A percentile compares a stretch with the other conserved stretches of the same genome.
phyloP scores from a whole-genome alignment of 306 rosid species.

The Ceratonia siliqua region DNA sequence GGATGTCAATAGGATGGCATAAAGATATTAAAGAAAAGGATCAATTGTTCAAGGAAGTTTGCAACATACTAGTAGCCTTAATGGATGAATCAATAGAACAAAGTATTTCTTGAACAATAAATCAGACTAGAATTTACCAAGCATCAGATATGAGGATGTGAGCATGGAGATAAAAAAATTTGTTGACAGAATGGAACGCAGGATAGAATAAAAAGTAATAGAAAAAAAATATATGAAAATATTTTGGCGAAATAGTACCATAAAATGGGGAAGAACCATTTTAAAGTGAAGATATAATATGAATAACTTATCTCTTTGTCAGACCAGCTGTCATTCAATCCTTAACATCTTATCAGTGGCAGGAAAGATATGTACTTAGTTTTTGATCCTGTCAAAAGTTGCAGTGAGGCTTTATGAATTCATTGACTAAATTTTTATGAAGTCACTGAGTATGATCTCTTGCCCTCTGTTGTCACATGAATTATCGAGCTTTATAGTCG shows the following conservation, averaged over 20 bases:
- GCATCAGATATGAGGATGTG: background rate
- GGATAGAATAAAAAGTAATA: background rate
- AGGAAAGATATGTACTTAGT: background rate
- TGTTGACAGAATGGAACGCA: background rate
- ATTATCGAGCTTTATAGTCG: background rate
- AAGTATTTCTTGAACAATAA: background rate
- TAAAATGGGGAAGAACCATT: conserved; percentile 1
- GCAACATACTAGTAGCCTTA: background rate
- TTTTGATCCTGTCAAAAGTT: conserved; percentile 4
- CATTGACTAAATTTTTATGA: conserved; percentile 3
- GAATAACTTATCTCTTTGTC: background rate
- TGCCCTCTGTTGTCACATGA: background rate
- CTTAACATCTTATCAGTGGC: background rate
- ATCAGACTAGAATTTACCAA: background rate
- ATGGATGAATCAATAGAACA: background rate
- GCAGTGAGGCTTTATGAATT: background rate
- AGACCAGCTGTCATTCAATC: background rate
- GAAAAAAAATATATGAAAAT: background rate
- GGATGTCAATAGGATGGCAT: conserved; percentile 1
- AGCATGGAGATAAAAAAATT: too few relatives aligned
- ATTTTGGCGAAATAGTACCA: background rate
- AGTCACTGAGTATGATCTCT: background rate
- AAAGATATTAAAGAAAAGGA: background rate
- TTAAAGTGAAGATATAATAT: background rate
- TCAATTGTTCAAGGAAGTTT: background rate